Conservation (phyloP, 805 yeast species). For the Clavispora carvajalis region DNA sequence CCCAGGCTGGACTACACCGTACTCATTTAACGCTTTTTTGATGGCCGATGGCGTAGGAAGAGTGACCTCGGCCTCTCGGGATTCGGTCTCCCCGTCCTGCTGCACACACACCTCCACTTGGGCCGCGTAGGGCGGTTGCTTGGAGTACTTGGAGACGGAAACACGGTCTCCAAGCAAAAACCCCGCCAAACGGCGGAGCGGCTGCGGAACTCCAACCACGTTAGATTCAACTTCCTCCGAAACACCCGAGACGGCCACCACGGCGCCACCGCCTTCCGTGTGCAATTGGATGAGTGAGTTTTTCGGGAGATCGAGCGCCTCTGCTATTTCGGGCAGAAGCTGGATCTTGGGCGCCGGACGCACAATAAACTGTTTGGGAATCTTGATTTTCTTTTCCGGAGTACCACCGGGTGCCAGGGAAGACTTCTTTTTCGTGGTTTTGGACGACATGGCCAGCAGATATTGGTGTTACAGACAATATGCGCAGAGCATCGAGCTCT, state of each 20-base stretch:
- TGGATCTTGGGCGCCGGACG: constrained; percentile 30
- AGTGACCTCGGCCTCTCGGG: neutral
- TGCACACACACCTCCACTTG: constrained; percentile 5
- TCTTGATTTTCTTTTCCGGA: constrained; percentile 29
- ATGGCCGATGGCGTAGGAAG: constrained; percentile 17
- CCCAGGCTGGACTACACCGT: constrained; percentile 61
- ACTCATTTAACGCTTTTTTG: constrained; percentile 43
- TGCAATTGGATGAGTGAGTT: constrained; percentile 45
- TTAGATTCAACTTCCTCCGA: constrained; percentile 29
- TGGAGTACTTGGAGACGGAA: constrained; percentile 38
- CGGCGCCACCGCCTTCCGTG: constrained; percentile 43
- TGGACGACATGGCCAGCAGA: constrained; percentile 13
- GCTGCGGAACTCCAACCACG: constrained; percentile 22
- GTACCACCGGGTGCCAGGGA: constrained; percentile 16
- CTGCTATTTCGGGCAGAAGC: constrained; percentile 40
- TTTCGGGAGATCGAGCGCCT: constrained; percentile 39
- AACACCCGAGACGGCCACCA: constrained; percentile 38
- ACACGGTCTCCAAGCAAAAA: constrained; percentile 46
- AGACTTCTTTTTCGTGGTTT: constrained; percentile 22
- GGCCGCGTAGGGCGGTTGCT: constrained; percentile 40
- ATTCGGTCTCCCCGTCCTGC: neutral
- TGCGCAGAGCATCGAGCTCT: constrained; percentile 1
- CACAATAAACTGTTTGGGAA: constrained; percentile 38
- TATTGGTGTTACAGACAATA: no score
- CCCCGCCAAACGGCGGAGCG: constrained; percentile 29